phyloP scores from a whole-genome alignment of 768 basidiomycete genomes.

The Rubroboletus satanas region DNA sequence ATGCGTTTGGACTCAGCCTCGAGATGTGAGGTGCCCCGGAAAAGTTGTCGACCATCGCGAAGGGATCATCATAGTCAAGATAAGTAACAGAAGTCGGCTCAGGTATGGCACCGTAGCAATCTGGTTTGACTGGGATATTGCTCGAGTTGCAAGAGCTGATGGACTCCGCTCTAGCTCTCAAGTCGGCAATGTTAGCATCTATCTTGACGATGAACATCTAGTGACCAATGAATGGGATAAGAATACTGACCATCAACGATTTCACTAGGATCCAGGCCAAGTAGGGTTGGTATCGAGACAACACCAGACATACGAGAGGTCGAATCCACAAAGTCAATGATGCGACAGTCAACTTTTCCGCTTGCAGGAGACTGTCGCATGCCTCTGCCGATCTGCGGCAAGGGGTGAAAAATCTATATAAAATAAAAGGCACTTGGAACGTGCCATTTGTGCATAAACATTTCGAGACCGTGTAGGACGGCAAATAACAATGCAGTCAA shows the following conservation, averaged over 20 bases:
- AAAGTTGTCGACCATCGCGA: constrained; percentile 48
- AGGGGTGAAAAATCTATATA: neutral
- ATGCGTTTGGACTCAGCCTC: constrained; percentile 56
- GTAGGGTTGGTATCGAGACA: constrained; percentile 75
- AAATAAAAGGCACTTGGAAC: constrained; percentile 5
- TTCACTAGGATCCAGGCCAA: constrained; percentile 76
- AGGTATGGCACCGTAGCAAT: constrained; percentile 39
- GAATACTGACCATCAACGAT: constrained; percentile 51
- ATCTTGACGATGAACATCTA: neutral
- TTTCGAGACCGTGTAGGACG: constrained; percentile 88
- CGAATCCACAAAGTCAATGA: constrained; percentile 90
- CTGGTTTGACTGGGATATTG: constrained; percentile 5
- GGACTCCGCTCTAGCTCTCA: constrained; percentile 42
- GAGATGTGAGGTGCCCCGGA: constrained; percentile 54
- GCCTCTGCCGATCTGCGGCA: constrained; percentile 80
- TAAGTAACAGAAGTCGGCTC: constrained; percentile 66
- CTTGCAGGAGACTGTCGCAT: constrained; percentile 81
- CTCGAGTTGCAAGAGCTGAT: neutral
- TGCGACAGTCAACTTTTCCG: constrained; percentile 77
- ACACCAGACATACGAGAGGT: constrained; percentile 64
- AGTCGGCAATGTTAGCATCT: constrained; percentile 52
- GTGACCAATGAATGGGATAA: neutral
- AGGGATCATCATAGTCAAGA: constrained; percentile 73
- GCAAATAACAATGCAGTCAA: constrained; percentile 87
- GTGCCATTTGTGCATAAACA: constrained; percentile 89